Conservation (phyloP, 2,329 filamentous ascomycete genomes). For the Colletotrichum sp. region DNA sequence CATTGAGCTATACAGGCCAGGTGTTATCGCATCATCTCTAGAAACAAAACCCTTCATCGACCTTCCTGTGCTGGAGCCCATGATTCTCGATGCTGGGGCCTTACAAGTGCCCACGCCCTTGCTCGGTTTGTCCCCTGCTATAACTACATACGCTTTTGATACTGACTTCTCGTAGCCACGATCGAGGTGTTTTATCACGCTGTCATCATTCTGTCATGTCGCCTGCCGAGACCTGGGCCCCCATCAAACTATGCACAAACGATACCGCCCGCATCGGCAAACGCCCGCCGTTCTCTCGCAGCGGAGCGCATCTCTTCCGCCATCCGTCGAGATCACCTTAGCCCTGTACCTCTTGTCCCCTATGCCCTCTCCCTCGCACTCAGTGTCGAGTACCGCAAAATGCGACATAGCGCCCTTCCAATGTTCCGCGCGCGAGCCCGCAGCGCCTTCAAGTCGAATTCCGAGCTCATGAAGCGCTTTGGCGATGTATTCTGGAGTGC, state of each 20-base stretch:
- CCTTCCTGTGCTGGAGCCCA: slow-evolving; percentile 60
- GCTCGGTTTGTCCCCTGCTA: slow-evolving; percentile 44
- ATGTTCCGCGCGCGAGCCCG: slow-evolving; percentile 64
- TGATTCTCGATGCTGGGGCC: slow-evolving; percentile 60
- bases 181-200: slow-evolving; percentile 70
- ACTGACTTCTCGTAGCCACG: slow-evolving; percentile 49
- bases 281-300: slow-evolving; percentile 61
- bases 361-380: slow-evolving; percentile 67
- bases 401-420: slow-evolving; percentile 64
- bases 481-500: slow-evolving; percentile 65
- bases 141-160: neutral
- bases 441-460: slow-evolving; percentile 58
- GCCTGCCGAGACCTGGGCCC: slow-evolving; percentile 50
- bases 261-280: slow-evolving; percentile 53
- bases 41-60: slow-evolving; percentile 55
- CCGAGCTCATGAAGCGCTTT: slow-evolving; percentile 55
- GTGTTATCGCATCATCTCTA: slow-evolving; percentile 21
- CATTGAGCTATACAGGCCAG: slow-evolving; percentile 64
- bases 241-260: slow-evolving; percentile 42
- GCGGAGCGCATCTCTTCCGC: slow-evolving; percentile 62
- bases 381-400: slow-evolving; percentile 67
- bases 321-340: slow-evolving; percentile 55
- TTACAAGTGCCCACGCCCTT: slow-evolving; percentile 52
- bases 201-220: slow-evolving; percentile 66
- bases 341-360: slow-evolving; percentile 63